Percentiles rank a stretch among this genome's conserved stretches.
Evolutionary conservation across 1,284 basidiomycete genomes (phyloP).

Genomic region (Cutaneotrichosporon daszewskae): DNA sequence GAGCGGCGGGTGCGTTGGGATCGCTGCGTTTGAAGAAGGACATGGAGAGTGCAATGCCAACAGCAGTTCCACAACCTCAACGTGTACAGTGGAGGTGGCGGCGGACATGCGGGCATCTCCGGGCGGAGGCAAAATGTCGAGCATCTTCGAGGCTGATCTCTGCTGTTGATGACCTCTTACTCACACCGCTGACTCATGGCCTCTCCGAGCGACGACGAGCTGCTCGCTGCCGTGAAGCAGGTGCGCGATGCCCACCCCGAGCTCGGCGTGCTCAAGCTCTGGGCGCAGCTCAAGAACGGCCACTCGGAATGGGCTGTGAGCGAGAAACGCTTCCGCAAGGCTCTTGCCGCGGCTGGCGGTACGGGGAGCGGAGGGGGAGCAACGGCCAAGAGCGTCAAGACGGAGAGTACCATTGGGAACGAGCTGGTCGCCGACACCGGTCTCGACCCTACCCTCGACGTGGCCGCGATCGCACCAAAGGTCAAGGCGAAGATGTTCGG

Average conservation of each 20-base stretch:
- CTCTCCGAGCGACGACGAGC: constrained; percentile 48
- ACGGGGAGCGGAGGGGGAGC: not conserved
- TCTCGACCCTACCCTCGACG: constrained; percentile 62
- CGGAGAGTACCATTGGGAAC: constrained; percentile 27
- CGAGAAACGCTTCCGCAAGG: constrained; percentile 70
- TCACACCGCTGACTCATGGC: not conserved
- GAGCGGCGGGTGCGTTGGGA: constrained; percentile 34
- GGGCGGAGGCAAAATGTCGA: constrained; percentile 2
- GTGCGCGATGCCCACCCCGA: constrained; percentile 56
- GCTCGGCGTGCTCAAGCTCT: constrained; percentile 66
- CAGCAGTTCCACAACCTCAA: not conserved
- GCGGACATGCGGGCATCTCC: not conserved
- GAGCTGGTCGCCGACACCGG: constrained; percentile 56
- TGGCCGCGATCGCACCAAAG: constrained; percentile 59
- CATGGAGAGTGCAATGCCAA: not conserved
- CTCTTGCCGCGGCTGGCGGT: constrained; percentile 41
- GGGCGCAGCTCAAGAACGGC: constrained; percentile 56
- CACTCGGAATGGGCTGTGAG: constrained; percentile 68
- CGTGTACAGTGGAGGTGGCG: constrained; percentile 1
- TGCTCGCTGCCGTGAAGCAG: constrained; percentile 47
- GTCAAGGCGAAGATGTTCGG: constrained; percentile 66
- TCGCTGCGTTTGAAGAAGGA: constrained; percentile 41
- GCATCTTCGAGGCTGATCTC: not conserved
- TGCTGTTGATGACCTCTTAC: not conserved
- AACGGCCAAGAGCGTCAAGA: constrained; percentile 3